Evolutionary conservation across 1,139 yeast genomes (phyloP).

Genomic region (Magnusiomyces suaveolens): DNA sequence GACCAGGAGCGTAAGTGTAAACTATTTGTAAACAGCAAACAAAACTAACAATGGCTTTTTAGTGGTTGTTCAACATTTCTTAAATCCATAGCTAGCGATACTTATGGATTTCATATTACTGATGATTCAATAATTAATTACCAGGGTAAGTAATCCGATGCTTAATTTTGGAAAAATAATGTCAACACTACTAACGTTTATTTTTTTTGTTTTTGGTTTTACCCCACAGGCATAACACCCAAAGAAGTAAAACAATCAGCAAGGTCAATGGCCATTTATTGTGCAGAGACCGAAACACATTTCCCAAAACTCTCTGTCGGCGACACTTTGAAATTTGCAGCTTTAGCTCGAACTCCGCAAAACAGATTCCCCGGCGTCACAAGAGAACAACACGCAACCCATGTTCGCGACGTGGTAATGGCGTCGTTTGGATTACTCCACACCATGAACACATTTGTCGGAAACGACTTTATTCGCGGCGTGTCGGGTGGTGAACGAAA

Average conservation of each 20-base stretch:
- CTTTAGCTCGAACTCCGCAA: conserved; percentile 54
- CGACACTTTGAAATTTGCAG: conserved; percentile 57
- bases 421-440: conserved; percentile 64
- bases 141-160: conserved; percentile 17
- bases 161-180: neutral
- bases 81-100: conserved; percentile 59
- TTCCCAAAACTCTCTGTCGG: conserved; percentile 68
- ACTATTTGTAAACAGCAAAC: neutral
- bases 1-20: conserved; percentile 47
- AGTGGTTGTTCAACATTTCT: conserved; percentile 68
- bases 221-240: conserved; percentile 29
- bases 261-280: conserved; percentile 39
- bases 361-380: conserved; percentile 52
- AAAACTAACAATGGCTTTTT: conserved; percentile 23
- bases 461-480: conserved; percentile 64
- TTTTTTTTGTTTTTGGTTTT: too few relatives aligned
- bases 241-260: conserved; percentile 36
- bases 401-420: conserved; percentile 58
- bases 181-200: conserved; percentile 12
- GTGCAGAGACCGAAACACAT: conserved; percentile 62
- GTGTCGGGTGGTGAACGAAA: conserved; percentile 82
- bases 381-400: conserved; percentile 49
- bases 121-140: conserved; percentile 37
- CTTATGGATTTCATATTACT: conserved; percentile 59
- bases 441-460: conserved; percentile 61